These are phyloP conservation scores for Penicillium griseofulvum DNA, from an alignment of 2,329 filamentous ascomycete species.

Conservation along the genomic window DNA sequence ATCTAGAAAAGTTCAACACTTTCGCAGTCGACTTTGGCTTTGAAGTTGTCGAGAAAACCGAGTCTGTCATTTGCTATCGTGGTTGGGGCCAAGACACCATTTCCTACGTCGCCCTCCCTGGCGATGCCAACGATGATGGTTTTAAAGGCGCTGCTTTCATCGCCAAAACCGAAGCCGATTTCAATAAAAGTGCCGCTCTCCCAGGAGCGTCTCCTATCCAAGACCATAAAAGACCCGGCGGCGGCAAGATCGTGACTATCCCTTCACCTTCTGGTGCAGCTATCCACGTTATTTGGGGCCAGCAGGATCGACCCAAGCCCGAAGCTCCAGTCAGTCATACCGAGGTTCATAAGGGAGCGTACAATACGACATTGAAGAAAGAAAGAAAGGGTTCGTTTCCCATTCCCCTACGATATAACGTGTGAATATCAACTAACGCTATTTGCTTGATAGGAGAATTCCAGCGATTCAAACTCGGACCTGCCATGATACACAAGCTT, in stretches of 20 bases:
- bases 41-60: conserved; percentile 23
- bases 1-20: conserved; percentile 23
- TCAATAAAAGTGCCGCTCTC: conserved; percentile 50
- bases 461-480: conserved; percentile 33
- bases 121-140: conserved; percentile 45
- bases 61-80: conserved; percentile 56
- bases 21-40: conserved; percentile 37
- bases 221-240: conserved; percentile 33
- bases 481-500: conserved; percentile 36
- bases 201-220: conserved; percentile 54
- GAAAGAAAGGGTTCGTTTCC: conserved; percentile 11
- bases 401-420: not conserved
- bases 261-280: conserved; percentile 54
- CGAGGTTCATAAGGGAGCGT: conserved; percentile 15
- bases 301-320: conserved; percentile 40
- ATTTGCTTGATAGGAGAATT: conserved; percentile 21
- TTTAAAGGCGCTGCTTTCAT: conserved; percentile 60
- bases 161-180: conserved; percentile 56
- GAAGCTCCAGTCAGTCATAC: conserved; percentile 22
- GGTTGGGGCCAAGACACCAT: conserved; percentile 63
- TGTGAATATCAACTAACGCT: not conserved
- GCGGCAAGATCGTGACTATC: conserved; percentile 28
- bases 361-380: conserved; percentile 21
- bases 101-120: conserved; percentile 57
- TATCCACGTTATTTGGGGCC: conserved; percentile 58